Conservation (phyloP, 495 filamentous ascomycete genomes). For the Hyaloscypha hepaticicola region DNA sequence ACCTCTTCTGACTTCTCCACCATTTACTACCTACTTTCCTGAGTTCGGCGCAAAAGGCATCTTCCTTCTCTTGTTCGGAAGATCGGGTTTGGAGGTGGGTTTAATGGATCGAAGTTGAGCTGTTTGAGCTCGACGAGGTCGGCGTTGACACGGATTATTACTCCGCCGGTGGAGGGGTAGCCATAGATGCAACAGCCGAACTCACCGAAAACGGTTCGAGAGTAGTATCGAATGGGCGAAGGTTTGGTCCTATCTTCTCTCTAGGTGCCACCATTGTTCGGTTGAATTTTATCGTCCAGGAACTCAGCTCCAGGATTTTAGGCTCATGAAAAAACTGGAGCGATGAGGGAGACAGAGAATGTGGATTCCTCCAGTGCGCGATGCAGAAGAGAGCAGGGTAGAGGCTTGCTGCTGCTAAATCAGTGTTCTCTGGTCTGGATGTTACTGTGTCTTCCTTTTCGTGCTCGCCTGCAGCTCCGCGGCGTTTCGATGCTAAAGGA, state of each 20-base stretch:
- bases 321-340: conserved; percentile 1
- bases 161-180: conserved; percentile 7
- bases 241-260: not conserved
- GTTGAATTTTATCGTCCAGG: not conserved
- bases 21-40: conserved; percentile 9
- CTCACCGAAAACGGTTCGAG: not conserved
- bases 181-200: conserved; percentile 4
- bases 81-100: not conserved
- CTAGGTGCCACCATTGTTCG: not conserved
- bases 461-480: not conserved
- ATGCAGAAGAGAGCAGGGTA: conserved; percentile 2
- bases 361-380: not conserved
- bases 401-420: conserved; percentile 3
- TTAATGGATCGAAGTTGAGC: conserved; percentile 6
- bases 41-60: conserved; percentile 8
- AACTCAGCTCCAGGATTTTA: not conserved
- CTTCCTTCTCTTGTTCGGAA: conserved; percentile 5
- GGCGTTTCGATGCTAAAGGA: not conserved
- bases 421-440: not conserved
- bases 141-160: not conserved
- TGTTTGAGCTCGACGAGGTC: conserved; percentile 12
- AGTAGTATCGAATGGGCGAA: not conserved
- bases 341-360: not conserved
- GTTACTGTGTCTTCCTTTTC: conserved; percentile 2
- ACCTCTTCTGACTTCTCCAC: conserved; percentile 2